Percentiles rank a stretch among this genome's conserved stretches.
Evolutionary conservation across 2,329 filamentous ascomycete species (phyloP).

Genomic region (Calonectria crousiana): DNA sequence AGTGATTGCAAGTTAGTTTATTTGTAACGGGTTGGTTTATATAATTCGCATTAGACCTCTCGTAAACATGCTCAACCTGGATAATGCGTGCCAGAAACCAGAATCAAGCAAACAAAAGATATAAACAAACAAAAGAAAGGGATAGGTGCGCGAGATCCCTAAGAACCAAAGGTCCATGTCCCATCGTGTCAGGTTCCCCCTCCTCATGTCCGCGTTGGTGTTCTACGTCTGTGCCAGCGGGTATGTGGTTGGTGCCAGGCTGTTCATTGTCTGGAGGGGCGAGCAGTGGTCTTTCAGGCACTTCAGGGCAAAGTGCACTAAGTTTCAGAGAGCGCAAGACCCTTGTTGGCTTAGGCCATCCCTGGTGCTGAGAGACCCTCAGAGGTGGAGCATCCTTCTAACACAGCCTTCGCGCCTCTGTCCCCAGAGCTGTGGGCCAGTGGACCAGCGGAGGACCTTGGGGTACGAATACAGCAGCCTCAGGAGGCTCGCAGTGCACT

Average conservation of each 20-base stretch:
- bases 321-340: conserved; percentile 23
- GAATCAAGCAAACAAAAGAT: background rate
- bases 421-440: conserved; percentile 9
- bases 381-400: conserved; percentile 14
- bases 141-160: background rate
- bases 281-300: background rate
- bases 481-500: conserved; percentile 17
- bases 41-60: background rate
- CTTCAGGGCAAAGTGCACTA: conserved; percentile 10
- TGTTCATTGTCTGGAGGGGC: conserved; percentile 7
- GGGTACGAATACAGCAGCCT: conserved; percentile 19
- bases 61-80: background rate
- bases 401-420: conserved; percentile 21
- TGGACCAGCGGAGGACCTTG: conserved; percentile 3
- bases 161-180: background rate
- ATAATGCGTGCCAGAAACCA: background rate
- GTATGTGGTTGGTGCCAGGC: background rate
- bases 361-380: conserved; percentile 13
- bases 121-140: background rate
- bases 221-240: conserved; percentile 16
- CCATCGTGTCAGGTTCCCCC: conserved; percentile 2
- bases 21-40: background rate
- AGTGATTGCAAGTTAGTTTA: background rate
- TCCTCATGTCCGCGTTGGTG: background rate
- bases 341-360: conserved; percentile 17